A percentile compares a stretch with the other conserved stretches of the same genome.
These are phyloP conservation scores for Ascosphaera apis DNA, from an alignment of 2,329 filamentous ascomycete species.

Conservation along the genomic window DNA sequence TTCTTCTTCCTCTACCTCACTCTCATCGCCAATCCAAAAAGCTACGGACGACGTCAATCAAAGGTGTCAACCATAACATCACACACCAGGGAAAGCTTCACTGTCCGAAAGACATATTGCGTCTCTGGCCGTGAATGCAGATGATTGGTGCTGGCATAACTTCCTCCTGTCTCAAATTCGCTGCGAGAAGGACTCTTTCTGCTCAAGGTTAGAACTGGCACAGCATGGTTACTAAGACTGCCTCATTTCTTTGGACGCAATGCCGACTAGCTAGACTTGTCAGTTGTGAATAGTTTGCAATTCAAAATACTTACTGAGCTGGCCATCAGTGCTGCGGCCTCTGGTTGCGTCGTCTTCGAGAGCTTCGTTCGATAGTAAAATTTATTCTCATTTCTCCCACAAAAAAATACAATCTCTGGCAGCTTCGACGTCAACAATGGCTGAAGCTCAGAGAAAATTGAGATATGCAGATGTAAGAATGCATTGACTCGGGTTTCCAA, in stretches of 20 bases:
- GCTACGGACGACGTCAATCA: too few species aligned
- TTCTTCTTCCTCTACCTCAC: too few species aligned
- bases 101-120: too few species aligned
- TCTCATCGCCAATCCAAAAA: too few species aligned
- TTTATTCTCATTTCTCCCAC: background rate
- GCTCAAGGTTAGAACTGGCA: background rate
- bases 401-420: background rate
- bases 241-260: too few species aligned
- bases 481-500: background rate
- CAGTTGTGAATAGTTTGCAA: background rate
- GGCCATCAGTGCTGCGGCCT: background rate
- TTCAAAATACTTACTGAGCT: background rate
- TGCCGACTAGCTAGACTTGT: too few species aligned
- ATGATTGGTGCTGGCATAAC: background rate
- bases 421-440: conserved; percentile 12
- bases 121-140: background rate
- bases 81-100: too few species aligned
- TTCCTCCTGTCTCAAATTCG: background rate
- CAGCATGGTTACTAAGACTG: background rate
- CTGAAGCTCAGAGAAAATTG: conserved; percentile 13
- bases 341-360: background rate
- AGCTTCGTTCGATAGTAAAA: background rate
- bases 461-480: conserved; percentile 25
- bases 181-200: background rate
- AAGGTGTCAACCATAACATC: too few species aligned